Percentiles rank a stretch among this genome's conserved stretches.
phyloP scores from a whole-genome alignment of 2,329 filamentous ascomycete genomes.

The Lachnellula arida region DNA sequence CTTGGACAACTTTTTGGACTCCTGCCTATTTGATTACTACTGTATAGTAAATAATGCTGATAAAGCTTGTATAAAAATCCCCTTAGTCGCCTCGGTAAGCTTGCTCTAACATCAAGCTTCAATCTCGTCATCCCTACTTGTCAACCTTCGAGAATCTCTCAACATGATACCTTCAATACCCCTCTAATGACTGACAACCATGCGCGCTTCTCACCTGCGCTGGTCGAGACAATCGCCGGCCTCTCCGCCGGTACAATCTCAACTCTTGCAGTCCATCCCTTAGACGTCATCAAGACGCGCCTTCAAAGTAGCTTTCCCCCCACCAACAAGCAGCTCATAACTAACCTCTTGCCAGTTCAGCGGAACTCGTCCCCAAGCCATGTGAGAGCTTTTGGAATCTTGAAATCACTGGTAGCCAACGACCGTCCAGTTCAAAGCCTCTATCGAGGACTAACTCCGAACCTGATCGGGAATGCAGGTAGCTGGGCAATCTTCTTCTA shows the following conservation, averaged over 20 bases:
- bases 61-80: neutral
- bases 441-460: slow-evolving; percentile 86
- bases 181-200: slow-evolving; percentile 33
- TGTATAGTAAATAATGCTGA: neutral
- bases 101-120: slow-evolving; percentile 15
- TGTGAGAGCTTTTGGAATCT: slow-evolving; percentile 47
- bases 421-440: slow-evolving; percentile 63
- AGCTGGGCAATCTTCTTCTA: slow-evolving; percentile 95
- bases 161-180: slow-evolving; percentile 16
- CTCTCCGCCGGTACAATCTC: slow-evolving; percentile 83
- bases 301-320: slow-evolving; percentile 64
- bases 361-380: slow-evolving; percentile 40
- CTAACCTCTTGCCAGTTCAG: slow-evolving; percentile 40
- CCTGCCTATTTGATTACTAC: neutral
- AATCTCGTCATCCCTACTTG: slow-evolving; percentile 16
- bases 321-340: neutral
- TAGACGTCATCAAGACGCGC: slow-evolving; percentile 95
- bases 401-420: slow-evolving; percentile 39
- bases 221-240: slow-evolving; percentile 84
- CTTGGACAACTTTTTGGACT: no score
- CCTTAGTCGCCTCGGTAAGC: slow-evolving; percentile 16
- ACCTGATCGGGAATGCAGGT: slow-evolving; percentile 82
- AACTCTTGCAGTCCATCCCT: slow-evolving; percentile 82
- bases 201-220: slow-evolving; percentile 65
- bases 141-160: slow-evolving; percentile 7